phyloP scores from a whole-genome alignment of 441 rosid species.

The Metrosideros polymorpha region DNA sequence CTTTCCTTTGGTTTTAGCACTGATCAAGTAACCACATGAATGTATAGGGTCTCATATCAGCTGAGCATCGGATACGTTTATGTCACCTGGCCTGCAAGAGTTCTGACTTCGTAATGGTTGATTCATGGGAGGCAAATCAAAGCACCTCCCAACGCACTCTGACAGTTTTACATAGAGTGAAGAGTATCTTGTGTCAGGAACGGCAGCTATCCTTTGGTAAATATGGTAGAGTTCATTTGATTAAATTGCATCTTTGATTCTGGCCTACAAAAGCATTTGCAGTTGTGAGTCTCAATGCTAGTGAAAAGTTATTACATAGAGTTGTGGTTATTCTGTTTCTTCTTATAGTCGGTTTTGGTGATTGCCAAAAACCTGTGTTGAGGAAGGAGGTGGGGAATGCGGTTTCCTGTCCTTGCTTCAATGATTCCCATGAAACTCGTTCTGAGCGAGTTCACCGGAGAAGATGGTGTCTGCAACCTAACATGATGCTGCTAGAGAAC shows the following conservation, averaged over 20 bases:
- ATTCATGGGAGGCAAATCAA: conserved; percentile 97
- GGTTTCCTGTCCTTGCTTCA: background rate
- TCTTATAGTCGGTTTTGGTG: background rate
- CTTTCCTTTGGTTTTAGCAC: background rate
- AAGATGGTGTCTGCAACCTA: background rate
- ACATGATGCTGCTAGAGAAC: background rate
- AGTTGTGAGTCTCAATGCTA: background rate
- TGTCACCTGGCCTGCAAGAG: conserved; percentile 68
- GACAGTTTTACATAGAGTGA: conserved; percentile 53
- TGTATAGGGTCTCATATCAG: conserved; percentile 65
- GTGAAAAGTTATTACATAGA: background rate
- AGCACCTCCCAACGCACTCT: conserved; percentile 55
- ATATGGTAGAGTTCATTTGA: background rate
- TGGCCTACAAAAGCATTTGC: background rate
- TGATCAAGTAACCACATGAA: background rate
- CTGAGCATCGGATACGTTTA: conserved; percentile 58
- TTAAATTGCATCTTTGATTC: background rate
- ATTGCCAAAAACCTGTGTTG: background rate
- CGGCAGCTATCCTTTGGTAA: conserved; percentile 36
- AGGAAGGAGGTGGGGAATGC: background rate
- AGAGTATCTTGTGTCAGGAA: conserved; percentile 27
- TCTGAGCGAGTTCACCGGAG: background rate
- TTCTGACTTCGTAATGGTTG: conserved; percentile 86
- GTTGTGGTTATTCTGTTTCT: background rate
- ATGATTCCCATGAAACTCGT: background rate